A percentile compares a stretch with the other conserved stretches of the same genome.
phyloP scores from a whole-genome alignment of 306 rosid genomes.

The Glycine latifolia region DNA sequence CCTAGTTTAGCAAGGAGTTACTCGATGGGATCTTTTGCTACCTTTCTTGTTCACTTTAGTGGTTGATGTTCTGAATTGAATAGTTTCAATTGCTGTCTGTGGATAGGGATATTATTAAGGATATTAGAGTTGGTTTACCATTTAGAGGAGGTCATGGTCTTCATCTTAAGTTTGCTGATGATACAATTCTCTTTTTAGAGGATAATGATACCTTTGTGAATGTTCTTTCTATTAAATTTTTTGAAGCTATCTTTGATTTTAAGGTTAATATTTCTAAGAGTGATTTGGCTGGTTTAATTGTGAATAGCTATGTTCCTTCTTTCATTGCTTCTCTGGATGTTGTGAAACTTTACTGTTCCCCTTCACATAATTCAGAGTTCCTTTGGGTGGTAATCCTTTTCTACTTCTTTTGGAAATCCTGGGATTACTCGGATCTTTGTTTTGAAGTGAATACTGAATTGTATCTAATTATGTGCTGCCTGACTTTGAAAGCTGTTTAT shows the following conservation, averaged over 20 bases:
- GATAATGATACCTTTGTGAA: neutral
- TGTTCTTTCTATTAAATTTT: slow-evolving; percentile 8
- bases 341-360: neutral
- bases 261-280: neutral
- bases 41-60: slow-evolving; percentile 12
- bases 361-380: neutral
- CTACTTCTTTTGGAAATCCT: slow-evolving; percentile 18
- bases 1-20: neutral
- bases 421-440: slow-evolving; percentile 26
- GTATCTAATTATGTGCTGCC: slow-evolving; percentile 11
- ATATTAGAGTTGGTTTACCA: neutral
- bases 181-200: slow-evolving; percentile 9
- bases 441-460: neutral
- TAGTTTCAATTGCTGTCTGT: neutral
- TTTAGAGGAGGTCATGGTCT: neutral
- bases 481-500: neutral
- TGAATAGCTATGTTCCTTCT: slow-evolving; percentile 10
- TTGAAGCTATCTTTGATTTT: slow-evolving; percentile 8
- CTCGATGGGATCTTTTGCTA: neutral
- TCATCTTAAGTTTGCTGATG: slow-evolving; percentile 6
- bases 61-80: slow-evolving; percentile 4
- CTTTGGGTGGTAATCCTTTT: neutral
- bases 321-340: slow-evolving; percentile 20
- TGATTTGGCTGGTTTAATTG: slow-evolving; percentile 15
- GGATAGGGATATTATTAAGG: slow-evolving; percentile 13